Base-by-base conservation (phyloP, 176 grass and related monocot genomes). In the Zoysia japonica region DNA sequence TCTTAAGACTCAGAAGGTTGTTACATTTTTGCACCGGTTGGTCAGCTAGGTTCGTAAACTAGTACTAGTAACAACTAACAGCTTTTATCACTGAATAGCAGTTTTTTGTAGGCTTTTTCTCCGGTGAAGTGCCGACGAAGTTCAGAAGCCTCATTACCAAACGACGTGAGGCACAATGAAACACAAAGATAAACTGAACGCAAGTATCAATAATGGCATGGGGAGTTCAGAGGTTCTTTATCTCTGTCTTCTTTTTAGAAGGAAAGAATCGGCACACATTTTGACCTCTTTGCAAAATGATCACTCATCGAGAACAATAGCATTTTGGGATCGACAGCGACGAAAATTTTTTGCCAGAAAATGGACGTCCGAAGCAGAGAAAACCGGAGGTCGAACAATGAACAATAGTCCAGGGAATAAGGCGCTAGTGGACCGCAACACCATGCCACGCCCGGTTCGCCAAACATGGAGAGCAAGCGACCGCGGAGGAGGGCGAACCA, bases 261-360 rank as follows among this genome's bases (percentile, higher is more conserved):
- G 73, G n/a, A 39, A 64, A 45, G 48, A 65, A 51, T 5, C 35
- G 17, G 2, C 4, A 37, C 16, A 5, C 48, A 67, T 67, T 67
- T 35, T 10, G 60, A 48, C 60, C 6, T 67, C 28, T 28, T 28
- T 28, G 28, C 52, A 47, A 37, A 61, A 61, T 36, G 20, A 9
- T 11, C 59, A 61, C 59, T 61, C 9, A 19, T 9, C 20, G 8
- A 13, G 15, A 40, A 82, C 36, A 50, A 28, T 47, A 57, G 4
- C 19, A 12, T 37, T 71, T 84, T 13, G 15, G 46, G 55, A 69
- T 67, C 20, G 19, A 64, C 71, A 66, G 13, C 8, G n/a, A 66
- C 80, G 16, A 42, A 20, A 65, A 35, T 78, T 51, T 78, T 28
- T 2, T 2, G 50, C 16, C 54, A n/a, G 45, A 63, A 69, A 49